Evolutionary conservation across 305 asterid genomes (phyloP).

Genomic region (Ilex paraguariensis): DNA sequence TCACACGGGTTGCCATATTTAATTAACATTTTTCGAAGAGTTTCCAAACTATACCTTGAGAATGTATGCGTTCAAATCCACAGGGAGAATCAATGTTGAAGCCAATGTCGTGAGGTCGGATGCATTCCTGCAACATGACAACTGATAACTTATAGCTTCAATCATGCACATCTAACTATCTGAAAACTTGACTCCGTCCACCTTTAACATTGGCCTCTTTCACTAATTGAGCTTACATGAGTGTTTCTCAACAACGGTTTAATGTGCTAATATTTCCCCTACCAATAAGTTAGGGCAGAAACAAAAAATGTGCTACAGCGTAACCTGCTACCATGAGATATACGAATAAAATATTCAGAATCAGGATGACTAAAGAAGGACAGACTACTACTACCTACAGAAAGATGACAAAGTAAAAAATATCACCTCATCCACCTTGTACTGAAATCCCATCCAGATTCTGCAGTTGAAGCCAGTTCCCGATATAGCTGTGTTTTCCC

Average conservation of each 20-base stretch:
- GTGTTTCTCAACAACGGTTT: not conserved
- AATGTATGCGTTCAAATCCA: slow-evolving; percentile 78
- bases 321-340: no score
- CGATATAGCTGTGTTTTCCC: slow-evolving; percentile 54
- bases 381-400: no score
- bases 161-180: not conserved
- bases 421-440: slow-evolving; percentile 88
- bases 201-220: not conserved
- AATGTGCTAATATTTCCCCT: no score
- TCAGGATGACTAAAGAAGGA: not conserved
- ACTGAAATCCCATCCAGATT: slow-evolving; percentile 98
- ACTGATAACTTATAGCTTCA: not conserved
- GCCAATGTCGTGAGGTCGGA: slow-evolving; percentile 69
- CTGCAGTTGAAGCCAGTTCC: slow-evolving; percentile 81
- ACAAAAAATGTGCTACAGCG: no score
- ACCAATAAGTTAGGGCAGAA: no score
- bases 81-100: slow-evolving; percentile 68
- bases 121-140: slow-evolving; percentile 40
- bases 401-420: not conserved
- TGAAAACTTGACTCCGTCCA: not conserved
- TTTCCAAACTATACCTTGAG: slow-evolving; percentile 47
- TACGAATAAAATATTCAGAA: not conserved
- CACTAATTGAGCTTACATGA: not conserved
- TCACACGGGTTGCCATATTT: not conserved
- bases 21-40: not conserved